Evolutionary conservation across 2,329 filamentous ascomycete species (phyloP), one percentile per base, ranked within the genome.

Genomic region (Venturia aucupariae): DNA sequence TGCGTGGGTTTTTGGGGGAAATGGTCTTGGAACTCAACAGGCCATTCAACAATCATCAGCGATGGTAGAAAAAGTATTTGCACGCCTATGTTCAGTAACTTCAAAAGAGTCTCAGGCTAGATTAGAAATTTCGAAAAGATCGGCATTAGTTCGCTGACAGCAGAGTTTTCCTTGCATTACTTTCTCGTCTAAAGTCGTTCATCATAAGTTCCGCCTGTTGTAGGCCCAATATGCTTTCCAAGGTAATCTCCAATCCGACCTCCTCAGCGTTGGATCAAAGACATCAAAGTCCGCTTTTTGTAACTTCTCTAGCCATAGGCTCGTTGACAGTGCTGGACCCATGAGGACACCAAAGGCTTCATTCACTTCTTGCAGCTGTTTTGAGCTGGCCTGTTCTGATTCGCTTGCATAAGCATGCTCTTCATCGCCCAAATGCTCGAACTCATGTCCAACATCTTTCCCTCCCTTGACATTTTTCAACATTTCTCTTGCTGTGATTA

Each of bases 401-500:
- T 67, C 66, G 57, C 73, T 41, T 11, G 59, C 42, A 22, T 65
- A 64, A 4, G 24, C 73, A 69, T 86, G 84, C 63, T 80, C 74
- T 71, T 84, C 82, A 72, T 96, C 91, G 38, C 86, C 84, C 66
- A 89, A 83, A 72, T 97, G 90, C 76, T 97, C 93, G 73, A 93
- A 97, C 5, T 90, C 90, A 73, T 97, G 93, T 0, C 88, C 90
- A 0, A 90, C 84, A 60, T 86, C 86, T 69, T 88, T 78, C 1
- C 92, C 90, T 4, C 85, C 86, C 63, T 85, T 85, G 24, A 96
- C 78, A 70, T 90, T 90, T 71, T 86, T 87, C 66, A 97, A 76
- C 92, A 99, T 96, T 74, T 96, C 90, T 66, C 92, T 82, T 1
- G 90, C 93, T 0, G 93, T 97, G 69, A 97, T 96, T 41, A 99